Evolutionary conservation across 148 eudicot species (phyloP).

Genomic region (Chenopodium formosanum): DNA sequence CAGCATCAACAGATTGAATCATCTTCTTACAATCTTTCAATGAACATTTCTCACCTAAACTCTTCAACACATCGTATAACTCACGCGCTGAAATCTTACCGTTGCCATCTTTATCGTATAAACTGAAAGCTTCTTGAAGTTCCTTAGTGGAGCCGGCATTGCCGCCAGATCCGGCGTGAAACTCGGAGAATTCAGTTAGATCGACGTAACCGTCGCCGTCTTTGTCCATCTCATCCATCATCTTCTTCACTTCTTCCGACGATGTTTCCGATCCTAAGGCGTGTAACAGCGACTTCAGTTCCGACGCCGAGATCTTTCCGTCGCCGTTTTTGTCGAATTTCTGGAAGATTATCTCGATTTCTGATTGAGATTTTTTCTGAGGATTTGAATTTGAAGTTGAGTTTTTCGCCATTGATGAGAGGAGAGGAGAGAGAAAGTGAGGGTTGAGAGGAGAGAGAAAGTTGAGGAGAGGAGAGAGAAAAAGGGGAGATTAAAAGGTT

Average conservation of each 20-base stretch:
- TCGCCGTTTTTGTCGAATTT: constrained; percentile 82
- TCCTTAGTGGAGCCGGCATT: constrained; percentile 35
- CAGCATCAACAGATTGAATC: constrained; percentile 61
- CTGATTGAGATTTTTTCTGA: constrained; percentile 14
- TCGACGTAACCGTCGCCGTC: constrained; percentile 83
- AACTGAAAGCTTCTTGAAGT: constrained; percentile 57
- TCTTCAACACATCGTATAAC: constrained; percentile 53
- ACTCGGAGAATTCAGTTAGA: constrained; percentile 58
- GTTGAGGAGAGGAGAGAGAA: background rate
- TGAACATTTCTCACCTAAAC: constrained; percentile 61
- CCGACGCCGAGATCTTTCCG: constrained; percentile 58
- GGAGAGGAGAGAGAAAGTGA: constrained; percentile 6
- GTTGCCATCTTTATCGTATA: constrained; percentile 66
- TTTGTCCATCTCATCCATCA: constrained; percentile 73
- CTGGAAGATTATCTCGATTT: constrained; percentile 47
- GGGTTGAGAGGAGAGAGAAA: background rate
- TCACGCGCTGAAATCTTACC: constrained; percentile 68
- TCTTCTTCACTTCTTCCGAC: constrained; percentile 44
- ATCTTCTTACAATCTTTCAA: constrained; percentile 52
- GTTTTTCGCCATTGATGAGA: constrained; percentile 28
- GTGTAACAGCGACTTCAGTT: constrained; percentile 42
- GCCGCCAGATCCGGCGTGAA: constrained; percentile 43
- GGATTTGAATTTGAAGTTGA: background rate
- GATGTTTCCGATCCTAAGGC: constrained; percentile 63
- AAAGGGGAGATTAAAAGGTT: background rate